These are phyloP conservation scores for Pulveroboletus ravenelii DNA, from an alignment of 768 basidiomycete genomes.

Conservation along the genomic window DNA sequence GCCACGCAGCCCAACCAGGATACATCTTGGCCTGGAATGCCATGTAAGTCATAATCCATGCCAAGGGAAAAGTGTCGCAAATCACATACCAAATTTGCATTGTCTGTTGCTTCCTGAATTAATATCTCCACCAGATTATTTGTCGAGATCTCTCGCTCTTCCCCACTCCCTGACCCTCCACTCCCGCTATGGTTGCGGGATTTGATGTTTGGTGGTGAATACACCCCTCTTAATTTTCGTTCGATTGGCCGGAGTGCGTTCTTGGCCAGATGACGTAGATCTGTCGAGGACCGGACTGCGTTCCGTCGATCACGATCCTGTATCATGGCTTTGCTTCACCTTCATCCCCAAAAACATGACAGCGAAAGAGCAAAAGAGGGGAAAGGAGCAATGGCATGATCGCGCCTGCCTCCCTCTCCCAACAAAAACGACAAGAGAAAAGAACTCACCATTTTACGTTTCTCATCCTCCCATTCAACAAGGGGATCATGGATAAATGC, in stretches of 20 bases:
- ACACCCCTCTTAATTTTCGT: slow-evolving; percentile 75
- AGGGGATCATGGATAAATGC: slow-evolving; percentile 97
- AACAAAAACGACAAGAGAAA: no score
- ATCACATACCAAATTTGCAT: slow-evolving; percentile 57
- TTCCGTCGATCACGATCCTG: slow-evolving; percentile 48
- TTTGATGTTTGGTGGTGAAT: slow-evolving; percentile 43
- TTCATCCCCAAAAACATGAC: background rate
- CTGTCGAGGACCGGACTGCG: slow-evolving; percentile 44
- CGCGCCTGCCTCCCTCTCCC: background rate
- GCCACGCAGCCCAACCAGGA: slow-evolving; percentile 84
- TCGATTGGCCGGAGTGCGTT: slow-evolving; percentile 76
- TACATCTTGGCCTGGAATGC: slow-evolving; percentile 79
- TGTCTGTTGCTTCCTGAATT: slow-evolving; percentile 82
- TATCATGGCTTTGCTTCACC: background rate
- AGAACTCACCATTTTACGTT: slow-evolving; percentile 51
- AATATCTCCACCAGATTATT: slow-evolving; percentile 87
- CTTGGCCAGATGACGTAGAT: slow-evolving; percentile 66
- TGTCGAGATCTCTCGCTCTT: slow-evolving; percentile 54
- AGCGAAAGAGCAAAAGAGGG: background rate
- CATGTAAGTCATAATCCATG: slow-evolving; percentile 5
- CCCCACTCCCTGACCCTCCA: slow-evolving; percentile 18
- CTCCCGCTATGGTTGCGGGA: slow-evolving; percentile 32
- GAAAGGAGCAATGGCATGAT: no score
- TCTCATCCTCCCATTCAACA: slow-evolving; percentile 90
- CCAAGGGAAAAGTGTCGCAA: background rate